Percentiles rank a stretch among this genome's conserved stretches.
Evolutionary conservation across 352 stramenopile species (phyloP).

Genomic region (Thalassiosira mediterranea): DNA sequence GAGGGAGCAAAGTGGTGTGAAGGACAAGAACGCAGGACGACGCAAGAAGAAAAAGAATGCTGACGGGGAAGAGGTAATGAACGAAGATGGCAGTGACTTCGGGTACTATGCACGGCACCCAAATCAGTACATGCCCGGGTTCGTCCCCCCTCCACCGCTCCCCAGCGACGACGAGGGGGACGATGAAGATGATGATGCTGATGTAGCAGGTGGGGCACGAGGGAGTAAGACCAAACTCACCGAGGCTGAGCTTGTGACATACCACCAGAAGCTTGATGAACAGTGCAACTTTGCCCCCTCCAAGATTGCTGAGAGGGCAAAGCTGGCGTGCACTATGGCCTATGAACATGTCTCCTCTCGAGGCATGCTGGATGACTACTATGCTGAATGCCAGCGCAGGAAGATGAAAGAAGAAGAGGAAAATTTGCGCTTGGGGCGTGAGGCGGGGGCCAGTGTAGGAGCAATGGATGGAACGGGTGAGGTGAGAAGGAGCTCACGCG

Average conservation of each 20-base stretch:
- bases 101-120: slow-evolving; percentile 45
- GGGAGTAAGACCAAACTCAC: slow-evolving; percentile 32
- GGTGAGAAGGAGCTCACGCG: slow-evolving; percentile 34
- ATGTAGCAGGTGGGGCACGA: slow-evolving; percentile 2
- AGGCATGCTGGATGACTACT: slow-evolving; percentile 44
- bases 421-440: slow-evolving; percentile 8
- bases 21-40: background rate
- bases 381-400: slow-evolving; percentile 16
- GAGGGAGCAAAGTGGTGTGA: background rate
- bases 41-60: slow-evolving; percentile 3
- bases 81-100: slow-evolving; percentile 31
- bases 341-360: slow-evolving; percentile 16
- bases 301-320: slow-evolving; percentile 45
- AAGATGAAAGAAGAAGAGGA: slow-evolving; percentile 24
- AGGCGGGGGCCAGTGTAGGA: background rate
- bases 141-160: slow-evolving; percentile 24
- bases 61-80: slow-evolving; percentile 3
- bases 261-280: slow-evolving; percentile 18
- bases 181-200: slow-evolving; percentile 13
- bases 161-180: slow-evolving; percentile 31
- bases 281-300: slow-evolving; percentile 40
- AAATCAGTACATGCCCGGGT: slow-evolving; percentile 46
- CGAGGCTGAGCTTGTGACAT: slow-evolving; percentile 18
- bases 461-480: slow-evolving; percentile 14
- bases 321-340: slow-evolving; percentile 35